A percentile compares a stretch with the other conserved stretches of the same genome.
phyloP scores from a whole-genome alignment of 2,329 filamentous ascomycete species.

The Dryadomyces quercus-mongolicae region DNA sequence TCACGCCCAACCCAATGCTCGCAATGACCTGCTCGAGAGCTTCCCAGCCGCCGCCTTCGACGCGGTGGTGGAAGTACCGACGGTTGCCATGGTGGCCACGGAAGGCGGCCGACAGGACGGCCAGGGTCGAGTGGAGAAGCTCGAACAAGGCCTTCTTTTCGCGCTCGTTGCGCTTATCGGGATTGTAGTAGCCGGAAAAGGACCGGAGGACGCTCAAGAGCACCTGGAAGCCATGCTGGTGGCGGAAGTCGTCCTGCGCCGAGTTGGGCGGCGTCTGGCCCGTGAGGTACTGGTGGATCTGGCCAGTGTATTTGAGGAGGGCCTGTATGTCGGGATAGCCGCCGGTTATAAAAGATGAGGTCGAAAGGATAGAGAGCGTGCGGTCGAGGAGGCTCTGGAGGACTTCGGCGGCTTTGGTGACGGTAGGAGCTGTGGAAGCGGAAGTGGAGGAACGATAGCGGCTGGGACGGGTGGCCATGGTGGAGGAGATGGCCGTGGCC shows the following conservation, averaged over 20 bases:
- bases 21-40: conserved; percentile 61
- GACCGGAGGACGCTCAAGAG: conserved; percentile 57
- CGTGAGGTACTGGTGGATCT: conserved; percentile 52
- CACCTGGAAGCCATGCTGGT: conserved; percentile 65
- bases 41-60: conserved; percentile 69
- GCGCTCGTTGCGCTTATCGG: conserved; percentile 43
- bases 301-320: conserved; percentile 45
- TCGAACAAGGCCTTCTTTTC: conserved; percentile 56
- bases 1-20: conserved; percentile 51
- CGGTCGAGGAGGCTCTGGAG: conserved; percentile 41
- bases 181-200: conserved; percentile 66
- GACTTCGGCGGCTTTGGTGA: conserved; percentile 49
- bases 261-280: conserved; percentile 32
- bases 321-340: conserved; percentile 36
- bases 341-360: conserved; percentile 14
- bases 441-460: conserved; percentile 55
- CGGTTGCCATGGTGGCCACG: conserved; percentile 74
- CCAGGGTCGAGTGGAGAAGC: conserved; percentile 58
- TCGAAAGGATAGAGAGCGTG: conserved; percentile 23
- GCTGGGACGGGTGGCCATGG: conserved; percentile 29
- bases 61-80: conserved; percentile 68
- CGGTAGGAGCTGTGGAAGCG: conserved; percentile 40
- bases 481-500: background rate
- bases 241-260: conserved; percentile 70
- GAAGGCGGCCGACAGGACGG: conserved; percentile 63